These are phyloP conservation scores for Podila horticola DNA, from an alignment of 192 early-diverging fungal genomes.

Conservation along the genomic window DNA sequence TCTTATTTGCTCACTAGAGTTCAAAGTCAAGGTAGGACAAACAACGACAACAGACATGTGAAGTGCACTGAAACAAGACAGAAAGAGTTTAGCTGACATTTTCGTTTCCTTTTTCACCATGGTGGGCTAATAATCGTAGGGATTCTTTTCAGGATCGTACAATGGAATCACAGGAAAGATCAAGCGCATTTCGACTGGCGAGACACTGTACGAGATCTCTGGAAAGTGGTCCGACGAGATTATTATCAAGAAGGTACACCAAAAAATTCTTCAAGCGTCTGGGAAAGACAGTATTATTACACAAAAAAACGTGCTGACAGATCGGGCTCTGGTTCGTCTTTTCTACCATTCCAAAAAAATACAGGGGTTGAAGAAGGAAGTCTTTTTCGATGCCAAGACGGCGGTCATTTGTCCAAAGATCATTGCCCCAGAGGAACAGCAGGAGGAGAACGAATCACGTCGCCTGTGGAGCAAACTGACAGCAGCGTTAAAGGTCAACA, in stretches of 20 bases:
- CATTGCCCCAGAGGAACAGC: conserved; percentile 71
- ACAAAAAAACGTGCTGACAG: background rate
- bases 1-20: conserved; percentile 86
- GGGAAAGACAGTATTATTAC: background rate
- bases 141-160: conserved; percentile 78
- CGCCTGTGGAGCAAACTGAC: conserved; percentile 83
- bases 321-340: background rate
- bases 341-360: conserved; percentile 14
- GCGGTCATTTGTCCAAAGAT: conserved; percentile 75
- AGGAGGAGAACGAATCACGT: conserved; percentile 87
- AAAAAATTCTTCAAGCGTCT: too few relatives aligned
- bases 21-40: conserved; percentile 83
- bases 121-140: conserved; percentile 54
- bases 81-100: background rate
- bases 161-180: conserved; percentile 88
- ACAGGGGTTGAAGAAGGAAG: conserved; percentile 57
- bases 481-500: conserved; percentile 67
- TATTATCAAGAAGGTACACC: conserved; percentile 60
- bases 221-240: conserved; percentile 90
- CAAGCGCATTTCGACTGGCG: conserved; percentile 76
- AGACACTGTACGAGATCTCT: conserved; percentile 82
- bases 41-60: background rate
- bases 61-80: background rate
- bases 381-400: conserved; percentile 80
- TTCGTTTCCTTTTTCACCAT: background rate